Evolutionary conservation across 371 early-diverging fungal genomes (phyloP), one percentile per base, ranked within the genome.

Genomic region (Haplosporangium sp.): DNA sequence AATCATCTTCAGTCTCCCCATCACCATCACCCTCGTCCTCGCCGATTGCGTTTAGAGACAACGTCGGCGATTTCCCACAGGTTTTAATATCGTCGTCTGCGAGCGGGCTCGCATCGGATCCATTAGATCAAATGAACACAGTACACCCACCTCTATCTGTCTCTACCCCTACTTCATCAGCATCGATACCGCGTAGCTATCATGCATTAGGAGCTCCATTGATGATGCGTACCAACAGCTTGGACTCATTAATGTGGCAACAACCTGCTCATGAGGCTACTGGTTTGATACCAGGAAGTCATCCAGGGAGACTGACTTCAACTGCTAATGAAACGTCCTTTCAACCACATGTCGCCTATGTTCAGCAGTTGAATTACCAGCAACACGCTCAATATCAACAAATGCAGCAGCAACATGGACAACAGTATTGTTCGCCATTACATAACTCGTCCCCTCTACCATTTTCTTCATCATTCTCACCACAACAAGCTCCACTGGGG

Each of bases 171-270:
- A 34, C 44, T 2, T 39, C 67, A 19, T 60, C 50, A 4, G 11
- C 48, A 4, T 42, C 50, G 67, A 55, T 44, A 17, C 44, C 63
- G 15, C 39, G 48, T 27, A 52, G 47, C 40, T 35, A 34, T 10
- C 69, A 64, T 0, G 6, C 40, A 15, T 15, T 13, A 0, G 65
- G 61, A 9, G 71, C 68, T 0, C 72, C 77, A 0, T 40, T 57
- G 40, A 38, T 76, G 40, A 40, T 65, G 47, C 72, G 77, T 20
- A 38, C 71, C 27, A 59, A 76, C 15, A 76, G 77, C 40, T 37
- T 71, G 57, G 77, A 71, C n/a, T 76, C 77, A 5, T 19, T 56
- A n/a, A 63, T 59, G 39, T 67, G 60, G 63, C 70, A 55, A 8
- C 65, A 47, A 10, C 37, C 10, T 11, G 40, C 48, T 4, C 66